phyloP scores from a whole-genome alignment of 495 filamentous ascomycete genomes.

The Xylaria castorea region DNA sequence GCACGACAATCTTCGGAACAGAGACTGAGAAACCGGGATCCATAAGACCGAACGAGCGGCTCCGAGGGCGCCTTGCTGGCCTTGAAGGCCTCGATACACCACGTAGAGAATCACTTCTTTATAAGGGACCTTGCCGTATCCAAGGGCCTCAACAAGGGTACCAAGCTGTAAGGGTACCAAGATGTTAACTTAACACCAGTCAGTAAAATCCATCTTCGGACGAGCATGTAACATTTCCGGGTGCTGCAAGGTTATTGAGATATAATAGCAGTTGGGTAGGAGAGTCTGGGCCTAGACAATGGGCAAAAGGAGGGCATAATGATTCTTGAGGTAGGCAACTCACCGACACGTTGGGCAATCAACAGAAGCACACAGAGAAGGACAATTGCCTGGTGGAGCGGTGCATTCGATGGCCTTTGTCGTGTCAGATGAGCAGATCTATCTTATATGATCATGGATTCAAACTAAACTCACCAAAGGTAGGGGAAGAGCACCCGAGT shows the following conservation, averaged over 20 bases:
- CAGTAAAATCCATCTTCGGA: neutral
- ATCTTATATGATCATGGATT: constrained; percentile 7
- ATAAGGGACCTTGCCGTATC: constrained; percentile 33
- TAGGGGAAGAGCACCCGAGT: constrained; percentile 81
- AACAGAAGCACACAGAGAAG: constrained; percentile 32
- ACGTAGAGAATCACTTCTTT: constrained; percentile 72
- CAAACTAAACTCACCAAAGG: constrained; percentile 63
- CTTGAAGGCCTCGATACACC: constrained; percentile 74
- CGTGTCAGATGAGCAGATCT: constrained; percentile 25
- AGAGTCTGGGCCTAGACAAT: neutral
- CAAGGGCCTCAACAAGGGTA: constrained; percentile 66
- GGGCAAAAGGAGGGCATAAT: neutral
- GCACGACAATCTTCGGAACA: constrained; percentile 81
- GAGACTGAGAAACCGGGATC: constrained; percentile 86
- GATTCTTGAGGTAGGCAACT: constrained; percentile 59
- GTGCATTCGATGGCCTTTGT: constrained; percentile 34
- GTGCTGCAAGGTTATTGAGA: neutral
- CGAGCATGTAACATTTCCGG: too few species aligned
- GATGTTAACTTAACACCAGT: constrained; percentile 59
- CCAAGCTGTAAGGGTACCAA: constrained; percentile 73
- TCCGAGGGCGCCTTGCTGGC: constrained; percentile 75
- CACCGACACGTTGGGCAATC: constrained; percentile 30
- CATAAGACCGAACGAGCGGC: constrained; percentile 73
- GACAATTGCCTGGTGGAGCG: constrained; percentile 33
- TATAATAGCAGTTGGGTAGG: neutral